Conservation (phyloP, 108 stramenopile genomes). For the Phaeodactylum tricornutum region DNA sequence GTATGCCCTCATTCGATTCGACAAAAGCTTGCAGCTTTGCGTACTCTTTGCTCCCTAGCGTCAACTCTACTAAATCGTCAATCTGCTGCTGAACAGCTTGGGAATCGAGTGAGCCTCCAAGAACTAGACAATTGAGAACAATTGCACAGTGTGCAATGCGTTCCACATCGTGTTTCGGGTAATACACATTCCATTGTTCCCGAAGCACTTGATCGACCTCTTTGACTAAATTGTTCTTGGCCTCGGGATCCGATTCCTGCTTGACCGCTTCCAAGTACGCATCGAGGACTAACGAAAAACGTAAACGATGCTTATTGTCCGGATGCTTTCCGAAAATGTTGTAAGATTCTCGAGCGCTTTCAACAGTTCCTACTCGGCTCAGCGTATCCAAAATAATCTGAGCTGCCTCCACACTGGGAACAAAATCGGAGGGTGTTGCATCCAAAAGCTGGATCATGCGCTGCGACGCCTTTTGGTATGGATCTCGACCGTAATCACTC, state of each 20-base stretch:
- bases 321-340: background rate
- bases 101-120: no score
- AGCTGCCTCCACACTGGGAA: background rate
- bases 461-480: background rate
- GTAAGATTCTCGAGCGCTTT: background rate
- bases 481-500: no score
- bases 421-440: no score
- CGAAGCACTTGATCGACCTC: background rate
- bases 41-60: background rate
- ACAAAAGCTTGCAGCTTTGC: no score
- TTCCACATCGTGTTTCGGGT: background rate
- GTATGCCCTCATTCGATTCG: no score
- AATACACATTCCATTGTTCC: background rate
- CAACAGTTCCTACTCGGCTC: background rate
- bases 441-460: slow-evolving; percentile 1
- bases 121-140: background rate
- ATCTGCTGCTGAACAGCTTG: no score
- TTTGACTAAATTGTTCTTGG: background rate
- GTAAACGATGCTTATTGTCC: background rate
- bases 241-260: background rate
- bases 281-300: slow-evolving; percentile 1
- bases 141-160: background rate
- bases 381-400: slow-evolving; percentile 1
- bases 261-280: background rate
- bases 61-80: background rate